These are phyloP conservation scores for Porogramme epimiltina DNA, from an alignment of 1,284 basidiomycete genomes.

Conservation along the genomic window DNA sequence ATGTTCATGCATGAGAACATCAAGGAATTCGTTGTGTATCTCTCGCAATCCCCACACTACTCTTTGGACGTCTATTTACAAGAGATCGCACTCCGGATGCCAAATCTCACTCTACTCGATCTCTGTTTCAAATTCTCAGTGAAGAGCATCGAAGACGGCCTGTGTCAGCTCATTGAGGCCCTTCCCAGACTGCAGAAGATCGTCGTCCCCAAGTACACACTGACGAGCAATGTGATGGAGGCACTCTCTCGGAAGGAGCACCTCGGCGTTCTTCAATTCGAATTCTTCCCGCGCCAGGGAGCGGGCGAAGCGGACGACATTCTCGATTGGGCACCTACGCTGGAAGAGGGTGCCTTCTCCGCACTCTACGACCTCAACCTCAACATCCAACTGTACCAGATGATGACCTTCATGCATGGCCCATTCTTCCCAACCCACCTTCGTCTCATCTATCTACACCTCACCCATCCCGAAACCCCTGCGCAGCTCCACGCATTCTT, in stretches of 20 bases:
- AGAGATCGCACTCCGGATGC: constrained; percentile 55
- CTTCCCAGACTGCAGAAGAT: constrained; percentile 50
- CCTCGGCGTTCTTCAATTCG: constrained; percentile 52
- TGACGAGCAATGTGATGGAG: constrained; percentile 48
- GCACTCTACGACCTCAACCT: constrained; percentile 54
- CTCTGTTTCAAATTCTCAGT: constrained; percentile 42
- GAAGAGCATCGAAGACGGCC: constrained; percentile 35
- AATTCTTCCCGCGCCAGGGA: constrained; percentile 44
- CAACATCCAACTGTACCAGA: constrained; percentile 43
- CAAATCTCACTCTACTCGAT: constrained; percentile 46
- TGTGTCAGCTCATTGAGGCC: constrained; percentile 39
- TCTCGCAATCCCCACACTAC: constrained; percentile 27
- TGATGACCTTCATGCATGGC: constrained; percentile 47
- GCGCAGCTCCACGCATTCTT: constrained; percentile 45
- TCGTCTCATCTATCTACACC: constrained; percentile 35
- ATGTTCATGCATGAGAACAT: constrained; percentile 48
- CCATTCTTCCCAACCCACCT: constrained; percentile 49
- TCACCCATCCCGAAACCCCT: constrained; percentile 41
- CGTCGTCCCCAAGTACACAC: constrained; percentile 50
- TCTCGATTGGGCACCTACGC: constrained; percentile 40
- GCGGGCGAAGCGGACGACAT: constrained; percentile 45
- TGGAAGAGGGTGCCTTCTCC: constrained; percentile 54
- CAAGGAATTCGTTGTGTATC: constrained; percentile 32
- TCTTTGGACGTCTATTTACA: constrained; percentile 42
- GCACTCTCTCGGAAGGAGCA: constrained; percentile 45